Base-by-base conservation (phyloP, 179 eudicot species). In the Silene vulgaris region DNA sequence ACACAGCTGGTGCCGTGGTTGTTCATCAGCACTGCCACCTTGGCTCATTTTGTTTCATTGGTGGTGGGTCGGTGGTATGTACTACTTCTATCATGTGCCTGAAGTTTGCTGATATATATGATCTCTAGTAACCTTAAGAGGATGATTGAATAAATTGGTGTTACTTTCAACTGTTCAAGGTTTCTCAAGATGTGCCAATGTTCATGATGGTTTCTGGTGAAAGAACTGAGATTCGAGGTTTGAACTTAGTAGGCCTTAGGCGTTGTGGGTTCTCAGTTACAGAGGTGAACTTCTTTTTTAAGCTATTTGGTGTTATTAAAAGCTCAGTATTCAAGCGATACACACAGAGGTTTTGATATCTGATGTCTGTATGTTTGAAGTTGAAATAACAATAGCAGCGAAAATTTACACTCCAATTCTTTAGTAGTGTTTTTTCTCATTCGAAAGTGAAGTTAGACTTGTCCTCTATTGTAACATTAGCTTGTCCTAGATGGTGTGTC, bases 11-110 rank as follows among this genome's bases (percentile, higher is more conserved):
- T 71, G 97, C 92, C 5, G 81, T 80, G 69, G 93, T 87, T 80
- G 81, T 95, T 60, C 99, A 95, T 82, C 99, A 95, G 74, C 84
- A 89, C 77, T 95, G 99, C 83, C 85, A 78, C 81, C 85, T 95
- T 75, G 96, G 96, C 71, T 90, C 99, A 8, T 88, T 77, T 80
- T 87, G 90, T 81, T 95, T 92, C 83, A 80, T 92, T 77, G 99
- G 96, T 77, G 97, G 97, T 72, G 99, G 96, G 65, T 90, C 99
- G 23, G 95, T 92, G 91, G 98, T 94, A 90, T 72, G 81, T 57
- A 40, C 21, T 76, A 65, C 74, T 32, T 23, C 21, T 65, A 19
- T 43, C 40, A 13, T 5, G 45, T 50, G 11, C 40, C 4, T 43
- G 8, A 40, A 66, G 29, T 23, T 40, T n/a, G 29, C 16, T 70